Conservation (phyloP, 371 early-diverging fungal genomes). For the Mortierella sp. region DNA sequence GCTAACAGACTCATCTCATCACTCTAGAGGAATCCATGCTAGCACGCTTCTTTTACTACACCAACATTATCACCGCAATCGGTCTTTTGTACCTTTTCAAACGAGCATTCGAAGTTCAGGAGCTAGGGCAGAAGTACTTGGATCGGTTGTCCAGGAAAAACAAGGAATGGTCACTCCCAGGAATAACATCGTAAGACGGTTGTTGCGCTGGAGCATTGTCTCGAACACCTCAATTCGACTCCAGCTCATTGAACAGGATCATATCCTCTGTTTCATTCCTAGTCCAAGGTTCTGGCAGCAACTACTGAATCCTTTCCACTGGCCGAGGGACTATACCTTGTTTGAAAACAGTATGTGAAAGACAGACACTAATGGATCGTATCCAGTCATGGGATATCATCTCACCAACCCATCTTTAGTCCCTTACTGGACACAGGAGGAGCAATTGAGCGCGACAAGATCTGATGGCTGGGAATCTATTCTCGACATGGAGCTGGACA, state of each 20-base stretch:
- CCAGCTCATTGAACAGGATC: background rate
- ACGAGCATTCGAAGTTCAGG: constrained; percentile 34
- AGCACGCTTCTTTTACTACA: constrained; percentile 48
- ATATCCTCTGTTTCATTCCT: background rate
- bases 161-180: constrained; percentile 37
- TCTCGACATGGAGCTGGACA: constrained; percentile 35
- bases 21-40: constrained; percentile 37
- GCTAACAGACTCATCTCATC: no score
- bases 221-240: background rate
- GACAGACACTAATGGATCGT: background rate
- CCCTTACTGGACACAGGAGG: constrained; percentile 66
- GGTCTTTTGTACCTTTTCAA: constrained; percentile 40
- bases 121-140: constrained; percentile 33
- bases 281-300: constrained; percentile 54
- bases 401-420: constrained; percentile 43
- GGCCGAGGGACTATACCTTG: constrained; percentile 55
- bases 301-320: constrained; percentile 62
- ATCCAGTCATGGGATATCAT: no score
- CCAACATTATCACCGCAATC: constrained; percentile 45
- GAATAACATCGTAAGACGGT: constrained; percentile 25
- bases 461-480: constrained; percentile 33
- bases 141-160: constrained; percentile 37
- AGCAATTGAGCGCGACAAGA: constrained; percentile 32
- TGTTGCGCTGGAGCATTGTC: background rate
- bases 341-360: constrained; percentile 63